Percentiles rank a stretch among this genome's conserved stretches.
phyloP scores from a whole-genome alignment of 2,329 filamentous ascomycete genomes.

The Fusarium decemcellulare region DNA sequence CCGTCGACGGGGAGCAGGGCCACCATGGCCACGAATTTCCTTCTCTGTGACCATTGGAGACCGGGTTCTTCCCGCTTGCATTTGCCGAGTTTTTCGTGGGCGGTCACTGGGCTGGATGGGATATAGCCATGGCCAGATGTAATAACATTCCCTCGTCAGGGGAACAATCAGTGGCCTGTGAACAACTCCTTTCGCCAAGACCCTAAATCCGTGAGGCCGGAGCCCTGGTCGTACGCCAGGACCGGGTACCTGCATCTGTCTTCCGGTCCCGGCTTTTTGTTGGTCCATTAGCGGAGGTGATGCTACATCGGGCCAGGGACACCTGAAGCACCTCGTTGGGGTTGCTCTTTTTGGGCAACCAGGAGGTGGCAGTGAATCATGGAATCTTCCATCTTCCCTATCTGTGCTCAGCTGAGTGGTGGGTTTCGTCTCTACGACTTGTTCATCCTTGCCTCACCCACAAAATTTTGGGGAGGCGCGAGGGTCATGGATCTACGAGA shows the following conservation, averaged over 20 bases:
- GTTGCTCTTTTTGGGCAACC: conserved; percentile 13
- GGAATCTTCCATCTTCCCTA: conserved; percentile 17
- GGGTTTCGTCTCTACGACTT: conserved; percentile 16
- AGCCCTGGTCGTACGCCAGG: neutral
- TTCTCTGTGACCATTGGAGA: neutral
- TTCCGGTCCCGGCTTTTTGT: conserved; percentile 12
- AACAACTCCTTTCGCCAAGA: conserved; percentile 6
- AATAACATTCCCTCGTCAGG: conserved; percentile 18
- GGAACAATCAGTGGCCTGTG: conserved; percentile 9
- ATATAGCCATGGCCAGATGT: conserved; percentile 2
- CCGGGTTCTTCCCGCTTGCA: neutral
- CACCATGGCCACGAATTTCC: neutral
- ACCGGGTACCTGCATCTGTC: conserved; percentile 25
- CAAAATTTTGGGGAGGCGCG: neutral
- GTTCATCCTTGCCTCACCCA: conserved; percentile 8
- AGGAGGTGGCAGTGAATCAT: conserved; percentile 23
- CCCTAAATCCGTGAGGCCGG: neutral
- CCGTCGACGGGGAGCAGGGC: neutral
- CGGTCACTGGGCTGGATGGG: neutral
- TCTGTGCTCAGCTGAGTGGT: conserved; percentile 33
- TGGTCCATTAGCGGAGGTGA: conserved; percentile 18
- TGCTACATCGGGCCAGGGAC: conserved; percentile 21
- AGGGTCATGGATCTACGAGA: conserved; percentile 5
- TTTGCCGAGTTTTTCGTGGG: conserved; percentile 7
- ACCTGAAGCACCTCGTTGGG: conserved; percentile 21